These are phyloP conservation scores for Uronychia setigera DNA, from an alignment of 73 alveolate genomes.

Conservation along the genomic window DNA sequence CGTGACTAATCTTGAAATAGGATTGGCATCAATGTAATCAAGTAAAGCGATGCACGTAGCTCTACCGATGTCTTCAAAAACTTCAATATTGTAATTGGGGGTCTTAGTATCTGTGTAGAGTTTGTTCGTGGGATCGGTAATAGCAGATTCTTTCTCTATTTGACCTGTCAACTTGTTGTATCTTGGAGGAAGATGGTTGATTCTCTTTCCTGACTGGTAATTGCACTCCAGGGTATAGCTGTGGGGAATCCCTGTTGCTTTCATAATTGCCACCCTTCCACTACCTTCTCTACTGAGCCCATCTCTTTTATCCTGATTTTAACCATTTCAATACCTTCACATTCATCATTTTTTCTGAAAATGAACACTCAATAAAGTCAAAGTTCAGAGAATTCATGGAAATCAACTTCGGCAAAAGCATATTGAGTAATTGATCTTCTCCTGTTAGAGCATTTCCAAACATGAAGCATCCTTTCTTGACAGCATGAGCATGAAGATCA, in stretches of 20 bases:
- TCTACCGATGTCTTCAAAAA: constrained; percentile 77
- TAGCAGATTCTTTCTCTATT: constrained; percentile 42
- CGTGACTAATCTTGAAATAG: constrained; percentile 49
- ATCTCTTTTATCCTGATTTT: constrained; percentile 71
- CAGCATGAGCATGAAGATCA: constrained; percentile 97
- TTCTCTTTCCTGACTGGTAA: constrained; percentile 73
- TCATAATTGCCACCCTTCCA: constrained; percentile 91
- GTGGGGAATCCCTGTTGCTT: constrained; percentile 82
- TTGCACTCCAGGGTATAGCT: constrained; percentile 94
- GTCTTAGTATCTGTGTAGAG: constrained; percentile 46
- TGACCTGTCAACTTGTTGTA: not conserved
- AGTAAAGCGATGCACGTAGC: constrained; percentile 56
- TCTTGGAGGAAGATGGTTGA: constrained; percentile 45
- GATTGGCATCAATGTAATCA: constrained; percentile 65
- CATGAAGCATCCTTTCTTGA: constrained; percentile 87
- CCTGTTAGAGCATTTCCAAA: constrained; percentile 83
- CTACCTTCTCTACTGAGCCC: constrained; percentile 91
- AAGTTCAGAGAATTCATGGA: constrained; percentile 82
- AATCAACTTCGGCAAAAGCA: constrained; percentile 80
- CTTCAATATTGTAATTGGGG: constrained; percentile 65
- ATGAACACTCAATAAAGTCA: constrained; percentile 78
- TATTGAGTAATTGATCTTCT: constrained; percentile 68
- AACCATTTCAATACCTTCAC: constrained; percentile 43
- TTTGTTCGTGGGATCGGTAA: constrained; percentile 43
- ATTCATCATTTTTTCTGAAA: constrained; percentile 71